These are phyloP conservation scores for Medicago truncatula DNA, from an alignment of 306 rosid genomes.

Conservation along the genomic window MtrunA17r5.0-ANR NC_053048.1:50772501-50773000, in stretches of 20 bases:
- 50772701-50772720: background rate
- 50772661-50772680: slow-evolving; percentile 9
- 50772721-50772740: background rate
- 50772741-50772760: slow-evolving; percentile 15
- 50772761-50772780: slow-evolving; percentile 11
- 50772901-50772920: background rate
- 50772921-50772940: slow-evolving; percentile 6
- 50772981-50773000: slow-evolving; percentile 64
- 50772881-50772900: background rate
- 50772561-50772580: background rate
- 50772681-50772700: slow-evolving; percentile 13
- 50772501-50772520: too few species aligned
- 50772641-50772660: background rate
- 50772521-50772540: too few species aligned
- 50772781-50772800: slow-evolving; percentile 13
- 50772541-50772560: background rate
- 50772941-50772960: background rate
- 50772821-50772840: slow-evolving; percentile 28
- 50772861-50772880: background rate
- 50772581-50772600: too few species aligned
- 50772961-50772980: slow-evolving; percentile 71
- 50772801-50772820: slow-evolving; percentile 14
- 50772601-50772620: slow-evolving; percentile 21
- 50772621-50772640: slow-evolving; percentile 29
- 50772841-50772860: slow-evolving; percentile 14